These are phyloP conservation scores for Venturia nashicola DNA, from an alignment of 2,329 filamentous ascomycete genomes.

Conservation along the genomic window DNA sequence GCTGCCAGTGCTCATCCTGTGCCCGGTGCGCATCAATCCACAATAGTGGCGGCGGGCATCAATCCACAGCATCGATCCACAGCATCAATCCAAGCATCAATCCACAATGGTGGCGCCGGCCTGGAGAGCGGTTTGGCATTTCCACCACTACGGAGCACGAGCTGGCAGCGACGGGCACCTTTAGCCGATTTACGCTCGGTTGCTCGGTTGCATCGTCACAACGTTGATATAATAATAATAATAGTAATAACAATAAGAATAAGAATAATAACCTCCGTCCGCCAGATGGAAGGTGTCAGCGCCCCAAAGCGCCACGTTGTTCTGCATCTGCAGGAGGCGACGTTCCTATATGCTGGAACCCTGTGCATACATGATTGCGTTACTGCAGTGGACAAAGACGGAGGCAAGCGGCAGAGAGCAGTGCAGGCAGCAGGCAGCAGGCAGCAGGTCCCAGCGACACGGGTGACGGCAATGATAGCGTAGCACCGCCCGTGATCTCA, in stretches of 20 bases:
- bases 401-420: neutral
- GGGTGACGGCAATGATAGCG: neutral
- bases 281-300: neutral
- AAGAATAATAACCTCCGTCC: no score
- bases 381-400: no score
- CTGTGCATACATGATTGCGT: neutral
- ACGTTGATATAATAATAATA: neutral
- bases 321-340: neutral
- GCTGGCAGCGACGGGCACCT: neutral
- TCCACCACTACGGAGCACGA: neutral
- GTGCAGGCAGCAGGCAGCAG: no score
- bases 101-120: neutral
- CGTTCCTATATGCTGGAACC: neutral
- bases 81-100: no score
- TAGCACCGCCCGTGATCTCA: neutral
- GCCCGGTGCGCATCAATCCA: neutral
- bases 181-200: neutral
- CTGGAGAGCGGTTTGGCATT: neutral
- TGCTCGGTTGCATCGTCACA: neutral
- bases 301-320: constrained; percentile 1
- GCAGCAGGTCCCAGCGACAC: neutral
- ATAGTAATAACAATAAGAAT: no score
- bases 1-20: neutral
- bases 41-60: neutral
- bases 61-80: no score